phyloP scores from a whole-genome alignment of 2,329 filamentous ascomycete genomes.

The Cryphonectria carpinicola region DNA sequence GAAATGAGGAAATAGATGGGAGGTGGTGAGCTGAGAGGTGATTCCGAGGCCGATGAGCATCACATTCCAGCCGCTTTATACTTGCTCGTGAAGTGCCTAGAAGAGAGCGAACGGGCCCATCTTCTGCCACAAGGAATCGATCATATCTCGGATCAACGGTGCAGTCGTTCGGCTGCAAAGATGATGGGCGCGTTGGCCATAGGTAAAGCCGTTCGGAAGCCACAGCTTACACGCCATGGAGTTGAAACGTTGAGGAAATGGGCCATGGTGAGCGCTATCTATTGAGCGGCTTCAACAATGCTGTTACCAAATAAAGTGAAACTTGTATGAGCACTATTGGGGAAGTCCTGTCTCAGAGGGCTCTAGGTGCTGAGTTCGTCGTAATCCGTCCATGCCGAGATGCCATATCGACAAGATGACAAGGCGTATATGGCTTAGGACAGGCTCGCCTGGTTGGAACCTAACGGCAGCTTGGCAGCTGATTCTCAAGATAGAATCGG shows the following conservation, averaged over 20 bases:
- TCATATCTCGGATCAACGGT: neutral
- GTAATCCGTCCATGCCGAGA: neutral
- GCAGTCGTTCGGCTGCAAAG: neutral
- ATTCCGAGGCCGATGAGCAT: neutral
- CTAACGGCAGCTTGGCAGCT: neutral
- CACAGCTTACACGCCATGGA: neutral
- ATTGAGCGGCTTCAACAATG: neutral
- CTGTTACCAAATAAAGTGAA: neutral
- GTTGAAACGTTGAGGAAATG: neutral
- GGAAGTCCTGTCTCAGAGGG: neutral
- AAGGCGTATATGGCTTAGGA: neutral
- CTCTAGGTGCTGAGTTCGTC: neutral
- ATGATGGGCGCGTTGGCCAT: neutral
- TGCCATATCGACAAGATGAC: neutral
- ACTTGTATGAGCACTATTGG: neutral
- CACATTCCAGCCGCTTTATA: constrained; percentile 1
- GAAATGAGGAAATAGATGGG: no score
- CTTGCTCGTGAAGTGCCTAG: neutral
- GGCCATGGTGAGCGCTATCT: neutral
- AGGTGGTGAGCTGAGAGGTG: neutral
- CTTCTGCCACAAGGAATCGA: neutral
- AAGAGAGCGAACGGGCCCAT: neutral
- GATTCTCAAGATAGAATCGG: neutral
- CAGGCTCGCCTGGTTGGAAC: neutral
- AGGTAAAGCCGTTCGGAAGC: neutral